Conservation (phyloP, 106 monocot species). For the Dendrobium chrysotoxum region DNA sequence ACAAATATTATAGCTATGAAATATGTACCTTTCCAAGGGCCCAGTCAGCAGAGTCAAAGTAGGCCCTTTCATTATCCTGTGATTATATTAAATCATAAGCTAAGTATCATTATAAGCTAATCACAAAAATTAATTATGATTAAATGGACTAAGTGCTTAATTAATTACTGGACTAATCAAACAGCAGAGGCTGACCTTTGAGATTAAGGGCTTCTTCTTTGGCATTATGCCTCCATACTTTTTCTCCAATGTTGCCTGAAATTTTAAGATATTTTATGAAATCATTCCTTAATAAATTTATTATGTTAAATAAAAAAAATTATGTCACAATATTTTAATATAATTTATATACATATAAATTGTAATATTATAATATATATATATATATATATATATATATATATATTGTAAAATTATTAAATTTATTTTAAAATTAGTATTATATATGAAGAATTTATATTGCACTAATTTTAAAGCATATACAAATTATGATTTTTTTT, state of each 20-base stretch:
- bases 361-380: too few species aligned
- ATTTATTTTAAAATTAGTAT: too few species aligned
- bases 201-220: constrained; percentile 85
- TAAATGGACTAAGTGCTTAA: not conserved
- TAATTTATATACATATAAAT: too few species aligned
- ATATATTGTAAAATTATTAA: too few species aligned
- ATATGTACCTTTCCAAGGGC: constrained; percentile 20
- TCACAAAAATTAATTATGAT: not conserved
- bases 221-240: constrained; percentile 86
- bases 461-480: too few species aligned
- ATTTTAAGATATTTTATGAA: constrained; percentile 1
- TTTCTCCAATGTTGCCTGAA: constrained; percentile 37
- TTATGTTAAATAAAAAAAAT: too few species aligned
- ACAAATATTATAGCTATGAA: not conserved
- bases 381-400: too few species aligned
- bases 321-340: too few species aligned
- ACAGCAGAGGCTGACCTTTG: constrained; percentile 41
- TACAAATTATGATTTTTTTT: too few species aligned
- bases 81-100: not conserved
- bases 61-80: constrained; percentile 25
- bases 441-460: too few species aligned
- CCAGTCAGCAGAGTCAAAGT: constrained; percentile 32
- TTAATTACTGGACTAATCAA: not conserved
- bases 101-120: not conserved
- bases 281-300: not conserved